phyloP scores from a whole-genome alignment of 257 asterid genomes.

The Catharanthus roseus region DNA sequence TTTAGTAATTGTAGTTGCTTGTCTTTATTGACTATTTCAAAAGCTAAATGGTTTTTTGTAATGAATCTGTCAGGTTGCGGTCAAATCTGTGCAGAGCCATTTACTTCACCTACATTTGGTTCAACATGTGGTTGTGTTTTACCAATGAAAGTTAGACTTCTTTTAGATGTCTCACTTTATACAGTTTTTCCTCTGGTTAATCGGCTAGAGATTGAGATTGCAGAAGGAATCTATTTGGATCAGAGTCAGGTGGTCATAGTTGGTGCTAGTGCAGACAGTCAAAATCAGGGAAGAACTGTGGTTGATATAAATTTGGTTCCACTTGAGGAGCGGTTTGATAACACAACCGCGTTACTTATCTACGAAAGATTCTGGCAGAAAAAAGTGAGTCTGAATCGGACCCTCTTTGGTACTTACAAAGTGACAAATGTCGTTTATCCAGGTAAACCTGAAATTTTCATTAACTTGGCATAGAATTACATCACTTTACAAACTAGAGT shows the following conservation, averaged over 20 bases:
- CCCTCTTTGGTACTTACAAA: conserved; percentile 82
- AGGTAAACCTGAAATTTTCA: conserved; percentile 42
- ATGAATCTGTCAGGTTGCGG: conserved; percentile 64
- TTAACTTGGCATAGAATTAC: not conserved
- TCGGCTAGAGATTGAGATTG: conserved; percentile 83
- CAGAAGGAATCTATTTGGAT: conserved; percentile 78
- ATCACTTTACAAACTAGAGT: conserved; percentile 1
- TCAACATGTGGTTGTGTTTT: conserved; percentile 90
- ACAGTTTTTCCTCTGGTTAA: conserved; percentile 78
- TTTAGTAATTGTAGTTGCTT: not conserved
- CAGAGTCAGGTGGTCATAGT: conserved; percentile 83
- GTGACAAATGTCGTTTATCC: conserved; percentile 63
- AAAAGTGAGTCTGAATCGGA: conserved; percentile 80
- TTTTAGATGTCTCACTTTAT: conserved; percentile 63
- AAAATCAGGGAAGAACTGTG: conserved; percentile 68
- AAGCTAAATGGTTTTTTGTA: conserved; percentile 14
- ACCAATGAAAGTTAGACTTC: conserved; percentile 94
- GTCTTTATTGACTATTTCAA: not conserved
- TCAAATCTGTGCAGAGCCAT: conserved; percentile 77
- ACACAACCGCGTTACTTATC: conserved; percentile 81
- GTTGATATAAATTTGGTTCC: conserved; percentile 89
- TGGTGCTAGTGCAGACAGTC: conserved; percentile 87
- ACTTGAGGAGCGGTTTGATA: conserved; percentile 87
- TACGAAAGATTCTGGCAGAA: conserved; percentile 75
- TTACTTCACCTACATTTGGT: conserved; percentile 73